Percentiles rank a stretch among this genome's conserved stretches.
Evolutionary conservation across 345 rosid genomes (phyloP).

Genomic region (Eutrema japonicum): DNA sequence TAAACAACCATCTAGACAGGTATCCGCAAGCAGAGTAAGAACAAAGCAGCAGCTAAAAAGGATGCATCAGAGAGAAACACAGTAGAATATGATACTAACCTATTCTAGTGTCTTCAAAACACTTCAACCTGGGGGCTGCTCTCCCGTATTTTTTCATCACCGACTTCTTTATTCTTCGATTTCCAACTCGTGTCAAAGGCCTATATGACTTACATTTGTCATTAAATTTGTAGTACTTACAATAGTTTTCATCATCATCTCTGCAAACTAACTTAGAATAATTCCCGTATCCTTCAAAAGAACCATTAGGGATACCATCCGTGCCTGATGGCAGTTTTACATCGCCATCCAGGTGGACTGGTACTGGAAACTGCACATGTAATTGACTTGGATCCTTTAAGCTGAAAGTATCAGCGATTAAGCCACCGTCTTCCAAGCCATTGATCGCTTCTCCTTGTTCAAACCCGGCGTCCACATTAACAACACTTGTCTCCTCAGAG

Average conservation of each 20-base stretch:
- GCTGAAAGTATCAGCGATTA: constrained; percentile 34
- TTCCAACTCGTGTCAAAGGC: constrained; percentile 64
- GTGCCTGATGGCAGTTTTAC: constrained; percentile 44
- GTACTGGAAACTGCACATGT: constrained; percentile 44
- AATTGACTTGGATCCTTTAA: constrained; percentile 50
- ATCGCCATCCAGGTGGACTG: constrained; percentile 46
- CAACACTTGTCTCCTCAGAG: constrained; percentile 45
- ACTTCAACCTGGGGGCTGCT: constrained; percentile 61
- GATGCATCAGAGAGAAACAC: constrained; percentile 27
- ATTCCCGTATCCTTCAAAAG: constrained; percentile 57
- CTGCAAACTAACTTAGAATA: constrained; percentile 59
- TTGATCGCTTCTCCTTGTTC: constrained; percentile 39
- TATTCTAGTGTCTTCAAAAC: constrained; percentile 57
- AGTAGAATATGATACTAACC: constrained; percentile 52
- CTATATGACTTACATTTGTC: constrained; percentile 58
- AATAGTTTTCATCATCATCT: constrained; percentile 74
- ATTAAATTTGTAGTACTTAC: constrained; percentile 59
- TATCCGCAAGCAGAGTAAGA: constrained; percentile 25
- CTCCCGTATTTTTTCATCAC: constrained; percentile 68
- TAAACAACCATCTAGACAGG: constrained; percentile 55
- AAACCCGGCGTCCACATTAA: constrained; percentile 39
- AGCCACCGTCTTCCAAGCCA: constrained; percentile 41
- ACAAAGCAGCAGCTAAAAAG: constrained; percentile 7
- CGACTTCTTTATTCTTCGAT: constrained; percentile 65
- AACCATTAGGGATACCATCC: constrained; percentile 45